These are phyloP conservation scores for Aspergillus steynii DNA, from an alignment of 495 filamentous ascomycete genomes.

Conservation along the genomic window DNA sequence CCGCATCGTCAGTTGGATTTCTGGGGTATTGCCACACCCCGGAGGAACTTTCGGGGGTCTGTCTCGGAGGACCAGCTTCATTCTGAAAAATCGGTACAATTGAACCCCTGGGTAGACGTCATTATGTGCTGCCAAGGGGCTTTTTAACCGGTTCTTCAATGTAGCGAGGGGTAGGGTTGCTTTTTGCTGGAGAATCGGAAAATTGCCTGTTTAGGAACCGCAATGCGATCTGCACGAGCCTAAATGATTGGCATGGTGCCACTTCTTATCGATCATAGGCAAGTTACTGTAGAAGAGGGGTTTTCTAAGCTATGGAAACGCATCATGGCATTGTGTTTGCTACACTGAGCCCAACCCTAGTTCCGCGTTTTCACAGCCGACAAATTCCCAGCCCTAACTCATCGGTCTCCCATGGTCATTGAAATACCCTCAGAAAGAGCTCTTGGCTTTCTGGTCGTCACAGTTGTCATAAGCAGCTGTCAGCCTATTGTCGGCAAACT, in stretches of 20 bases:
- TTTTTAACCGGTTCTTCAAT: not conserved
- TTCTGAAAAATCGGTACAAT: not conserved
- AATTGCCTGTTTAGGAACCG: conserved; percentile 4
- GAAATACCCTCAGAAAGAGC: too few species aligned
- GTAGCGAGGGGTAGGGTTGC: not conserved
- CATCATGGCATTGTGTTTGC: too few species aligned
- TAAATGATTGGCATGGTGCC: not conserved
- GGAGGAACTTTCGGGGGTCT: not conserved
- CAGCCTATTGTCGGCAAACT: too few species aligned
- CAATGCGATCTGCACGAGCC: not conserved
- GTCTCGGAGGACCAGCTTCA: not conserved
- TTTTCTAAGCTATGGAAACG: not conserved
- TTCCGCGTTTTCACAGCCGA: too few species aligned
- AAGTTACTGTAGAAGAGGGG: too few species aligned
- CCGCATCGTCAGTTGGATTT: not conserved
- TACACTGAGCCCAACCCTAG: too few species aligned
- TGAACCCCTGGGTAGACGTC: not conserved
- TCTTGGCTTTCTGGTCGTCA: too few species aligned
- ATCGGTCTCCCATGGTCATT: too few species aligned
- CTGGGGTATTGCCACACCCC: not conserved
- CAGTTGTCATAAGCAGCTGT: too few species aligned
- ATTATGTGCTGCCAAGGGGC: not conserved
- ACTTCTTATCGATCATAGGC: not conserved
- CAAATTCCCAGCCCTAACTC: too few species aligned
- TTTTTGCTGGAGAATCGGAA: not conserved